Evolutionary conservation across 495 filamentous ascomycete genomes (phyloP).

Genomic region (Aspergillus sparsus): DNA sequence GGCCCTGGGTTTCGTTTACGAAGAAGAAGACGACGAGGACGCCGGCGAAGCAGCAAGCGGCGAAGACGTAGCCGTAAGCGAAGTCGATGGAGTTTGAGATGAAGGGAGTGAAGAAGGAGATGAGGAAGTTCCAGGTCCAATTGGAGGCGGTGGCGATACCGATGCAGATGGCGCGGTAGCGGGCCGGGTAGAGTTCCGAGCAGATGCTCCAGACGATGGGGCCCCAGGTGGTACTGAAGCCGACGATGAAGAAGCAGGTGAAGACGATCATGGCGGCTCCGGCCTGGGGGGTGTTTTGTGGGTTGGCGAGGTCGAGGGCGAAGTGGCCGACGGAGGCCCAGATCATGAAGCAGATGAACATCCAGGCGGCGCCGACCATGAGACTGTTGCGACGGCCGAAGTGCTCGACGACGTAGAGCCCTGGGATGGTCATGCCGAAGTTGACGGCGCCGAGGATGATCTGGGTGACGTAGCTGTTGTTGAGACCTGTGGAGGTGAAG

Average conservation of each 20-base stretch:
- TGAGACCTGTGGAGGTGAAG: conserved; percentile 68
- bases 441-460: conserved; percentile 78
- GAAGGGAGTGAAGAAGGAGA: conserved; percentile 82
- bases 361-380: conserved; percentile 66
- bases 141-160: conserved; percentile 77
- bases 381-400: conserved; percentile 68
- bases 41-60: conserved; percentile 64
- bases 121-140: conserved; percentile 90
- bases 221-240: conserved; percentile 72
- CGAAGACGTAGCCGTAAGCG: conserved; percentile 80
- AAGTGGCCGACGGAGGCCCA: conserved; percentile 71
- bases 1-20: conserved; percentile 68
- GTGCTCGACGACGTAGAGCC: conserved; percentile 71
- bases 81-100: conserved; percentile 69
- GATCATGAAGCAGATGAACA: conserved; percentile 71
- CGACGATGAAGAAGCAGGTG: conserved; percentile 68
- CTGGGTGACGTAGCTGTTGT: conserved; percentile 67
- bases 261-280: conserved; percentile 76
- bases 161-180: conserved; percentile 74
- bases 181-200: conserved; percentile 78
- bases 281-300: conserved; percentile 55
- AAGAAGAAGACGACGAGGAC: conserved; percentile 75
- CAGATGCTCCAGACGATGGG: conserved; percentile 81
- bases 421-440: conserved; percentile 69
- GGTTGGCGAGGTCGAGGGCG: conserved; percentile 53